A percentile compares a stretch with the other conserved stretches of the same genome.
These are phyloP conservation scores for Fraxinus sp. DNA, from an alignment of 305 asterid species.

Conservation along the genomic window DNA sequence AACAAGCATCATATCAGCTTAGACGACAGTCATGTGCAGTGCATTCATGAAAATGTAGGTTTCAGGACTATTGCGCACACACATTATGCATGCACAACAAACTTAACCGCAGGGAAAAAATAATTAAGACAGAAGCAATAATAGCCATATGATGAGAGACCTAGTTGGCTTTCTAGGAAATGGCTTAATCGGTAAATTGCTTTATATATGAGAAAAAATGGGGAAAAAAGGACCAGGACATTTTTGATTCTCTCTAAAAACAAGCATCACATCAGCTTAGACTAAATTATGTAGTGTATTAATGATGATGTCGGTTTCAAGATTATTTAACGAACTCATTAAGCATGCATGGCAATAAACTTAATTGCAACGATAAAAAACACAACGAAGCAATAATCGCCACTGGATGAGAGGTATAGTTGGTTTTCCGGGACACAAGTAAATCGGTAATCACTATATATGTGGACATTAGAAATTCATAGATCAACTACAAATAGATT, in stretches of 20 bases:
- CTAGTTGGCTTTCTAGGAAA: neutral
- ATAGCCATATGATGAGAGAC: neutral
- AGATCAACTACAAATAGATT: neutral
- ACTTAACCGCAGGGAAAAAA: neutral
- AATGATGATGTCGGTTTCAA: neutral
- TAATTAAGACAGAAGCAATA: neutral
- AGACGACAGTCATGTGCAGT: neutral
- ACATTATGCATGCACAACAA: neutral
- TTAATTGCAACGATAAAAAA: neutral
- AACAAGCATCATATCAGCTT: neutral
- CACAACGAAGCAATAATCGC: neutral
- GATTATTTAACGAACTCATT: neutral
- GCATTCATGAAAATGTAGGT: neutral
- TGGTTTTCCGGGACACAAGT: neutral
- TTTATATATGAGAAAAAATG: neutral
- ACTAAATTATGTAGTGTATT: neutral
- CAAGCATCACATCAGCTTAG: neutral
- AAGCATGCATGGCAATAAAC: neutral
- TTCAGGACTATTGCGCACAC: neutral
- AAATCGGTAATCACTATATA: constrained; percentile 9
- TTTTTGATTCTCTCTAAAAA: neutral
- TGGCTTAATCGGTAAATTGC: neutral
- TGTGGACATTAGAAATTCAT: neutral
- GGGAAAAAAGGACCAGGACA: neutral
- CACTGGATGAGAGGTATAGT: neutral